Base-by-base conservation (phyloP, 768 basidiomycete genomes). In the Saitozyma podzolica region DNA sequence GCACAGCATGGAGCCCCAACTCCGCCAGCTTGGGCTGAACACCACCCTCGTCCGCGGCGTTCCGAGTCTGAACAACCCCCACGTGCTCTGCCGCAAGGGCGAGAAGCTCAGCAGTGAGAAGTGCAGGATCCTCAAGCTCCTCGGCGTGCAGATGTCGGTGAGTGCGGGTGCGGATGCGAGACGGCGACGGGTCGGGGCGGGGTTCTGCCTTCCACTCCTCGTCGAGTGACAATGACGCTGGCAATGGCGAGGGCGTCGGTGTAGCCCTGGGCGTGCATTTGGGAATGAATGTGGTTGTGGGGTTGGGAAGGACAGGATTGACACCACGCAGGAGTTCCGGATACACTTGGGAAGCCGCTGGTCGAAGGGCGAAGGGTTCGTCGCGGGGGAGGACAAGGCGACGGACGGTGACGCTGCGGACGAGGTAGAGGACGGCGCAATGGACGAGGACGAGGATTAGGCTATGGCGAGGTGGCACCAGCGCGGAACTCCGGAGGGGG, bases 1-100 rank as follows among this genome's bases (percentile, higher is more conserved):
- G 43, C 93, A 97, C 79, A 93, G 92, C 72, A 92, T 98, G 82
- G 96, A 99, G 65, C 93, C 94, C 19, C 95, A 98, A 76, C 84
- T 99, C 56, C 87, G 96, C 59, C 91, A 90, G 78, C 85, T 98
- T 42, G 96, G 96, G 8, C 81, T 99, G 40, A 83, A 86, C 55
- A 98, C 94, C 16, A 85, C 83, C 40, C 85, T 99, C 84, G 86
- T 88, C 61, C 86, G 85, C 71, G 96, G 96, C 58, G 89, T 96
- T 0, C 94, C 95, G 5, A 89, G 88, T 8, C 81, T 98, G 51
- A 84, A 85, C 58, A 84, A 81, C 51, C 83, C 91, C n/a, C 92
- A 97, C 77, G 84, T 85, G 57, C 81, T 99, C 54, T 98, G 95
- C 80, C 86, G 87, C 41, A 81, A 89, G 78, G 94, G 91, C 53